Conservation (phyloP, 2,329 filamentous ascomycete species). For the Cladosporium cucumerinum region DNA sequence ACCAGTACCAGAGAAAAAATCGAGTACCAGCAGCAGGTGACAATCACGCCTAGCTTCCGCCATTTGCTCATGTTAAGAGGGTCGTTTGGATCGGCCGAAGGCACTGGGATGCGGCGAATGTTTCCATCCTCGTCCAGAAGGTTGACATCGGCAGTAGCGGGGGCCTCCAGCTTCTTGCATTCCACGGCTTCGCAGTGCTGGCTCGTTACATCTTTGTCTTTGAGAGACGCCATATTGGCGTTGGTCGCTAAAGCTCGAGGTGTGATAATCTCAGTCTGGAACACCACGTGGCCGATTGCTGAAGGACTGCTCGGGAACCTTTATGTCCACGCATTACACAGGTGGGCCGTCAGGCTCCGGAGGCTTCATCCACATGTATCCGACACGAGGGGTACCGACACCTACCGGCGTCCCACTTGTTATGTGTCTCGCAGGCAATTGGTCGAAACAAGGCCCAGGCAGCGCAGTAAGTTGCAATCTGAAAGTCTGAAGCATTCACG, state of each 20-base stretch:
- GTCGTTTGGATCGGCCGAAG: slow-evolving; percentile 27
- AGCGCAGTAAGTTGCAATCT: too few relatives aligned
- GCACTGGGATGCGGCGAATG: slow-evolving; percentile 25
- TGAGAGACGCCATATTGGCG: not conserved
- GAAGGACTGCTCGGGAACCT: too few relatives aligned
- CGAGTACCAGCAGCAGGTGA: slow-evolving; percentile 34
- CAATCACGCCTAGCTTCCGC: slow-evolving; percentile 31
- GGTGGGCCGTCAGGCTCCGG: not conserved
- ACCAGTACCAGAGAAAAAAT: slow-evolving; percentile 46
- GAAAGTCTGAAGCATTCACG: too few relatives aligned
- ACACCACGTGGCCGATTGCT: too few relatives aligned
- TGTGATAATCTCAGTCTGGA: too few relatives aligned
- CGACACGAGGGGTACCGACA: too few relatives aligned
- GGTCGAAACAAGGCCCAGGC: too few relatives aligned
- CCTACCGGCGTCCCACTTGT: too few relatives aligned
- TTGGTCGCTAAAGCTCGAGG: not conserved
- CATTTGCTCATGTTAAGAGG: slow-evolving; percentile 32
- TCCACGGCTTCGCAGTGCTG: not conserved
- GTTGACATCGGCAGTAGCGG: slow-evolving; percentile 19
- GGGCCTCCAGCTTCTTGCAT: not conserved
- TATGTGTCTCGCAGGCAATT: too few relatives aligned
- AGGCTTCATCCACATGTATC: not conserved
- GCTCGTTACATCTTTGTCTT: not conserved
- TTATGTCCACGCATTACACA: too few relatives aligned
- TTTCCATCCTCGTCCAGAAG: slow-evolving; percentile 22